phyloP scores from a whole-genome alignment of 2,329 filamentous ascomycete species.

The Xylariaceae sp. region DNA sequence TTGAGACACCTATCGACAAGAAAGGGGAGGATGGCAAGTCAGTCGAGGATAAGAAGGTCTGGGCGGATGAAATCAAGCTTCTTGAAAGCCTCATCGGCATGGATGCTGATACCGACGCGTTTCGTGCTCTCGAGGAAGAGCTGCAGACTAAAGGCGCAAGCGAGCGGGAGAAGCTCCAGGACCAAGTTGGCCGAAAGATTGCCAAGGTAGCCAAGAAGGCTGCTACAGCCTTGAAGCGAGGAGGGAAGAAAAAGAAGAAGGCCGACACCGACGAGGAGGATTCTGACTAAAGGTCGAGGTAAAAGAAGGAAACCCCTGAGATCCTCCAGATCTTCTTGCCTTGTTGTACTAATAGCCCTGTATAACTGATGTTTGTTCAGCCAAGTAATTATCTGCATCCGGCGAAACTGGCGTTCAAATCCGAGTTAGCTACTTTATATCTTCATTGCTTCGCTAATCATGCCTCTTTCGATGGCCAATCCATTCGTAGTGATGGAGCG shows the following conservation, averaged over 20 bases:
- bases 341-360: neutral
- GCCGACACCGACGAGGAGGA: slow-evolving; percentile 25
- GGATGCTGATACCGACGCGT: slow-evolving; percentile 73
- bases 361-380: no score
- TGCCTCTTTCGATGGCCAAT: no score
- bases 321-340: no score
- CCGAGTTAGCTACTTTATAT: no score
- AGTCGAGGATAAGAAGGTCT: slow-evolving; percentile 76
- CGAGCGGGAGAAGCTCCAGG: slow-evolving; percentile 73
- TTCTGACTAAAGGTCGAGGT: slow-evolving; percentile 10
- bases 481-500: no score
- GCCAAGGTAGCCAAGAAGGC: slow-evolving; percentile 54
- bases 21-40: slow-evolving; percentile 63
- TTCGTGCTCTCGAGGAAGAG: slow-evolving; percentile 61
- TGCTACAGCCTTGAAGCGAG: slow-evolving; percentile 8
- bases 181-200: slow-evolving; percentile 73
- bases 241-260: slow-evolving; percentile 27
- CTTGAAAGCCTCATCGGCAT: slow-evolving; percentile 85
- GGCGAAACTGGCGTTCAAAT: no score
- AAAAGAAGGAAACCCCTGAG: no score
- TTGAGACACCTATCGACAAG: slow-evolving; percentile 91
- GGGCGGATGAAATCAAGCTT: slow-evolving; percentile 93
- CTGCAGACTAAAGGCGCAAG: slow-evolving; percentile 65
- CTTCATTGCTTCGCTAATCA: no score
- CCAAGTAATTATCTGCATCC: no score